phyloP scores from a whole-genome alignment of 2,329 filamentous ascomycete genomes.

The Apiospora sp. region DNA sequence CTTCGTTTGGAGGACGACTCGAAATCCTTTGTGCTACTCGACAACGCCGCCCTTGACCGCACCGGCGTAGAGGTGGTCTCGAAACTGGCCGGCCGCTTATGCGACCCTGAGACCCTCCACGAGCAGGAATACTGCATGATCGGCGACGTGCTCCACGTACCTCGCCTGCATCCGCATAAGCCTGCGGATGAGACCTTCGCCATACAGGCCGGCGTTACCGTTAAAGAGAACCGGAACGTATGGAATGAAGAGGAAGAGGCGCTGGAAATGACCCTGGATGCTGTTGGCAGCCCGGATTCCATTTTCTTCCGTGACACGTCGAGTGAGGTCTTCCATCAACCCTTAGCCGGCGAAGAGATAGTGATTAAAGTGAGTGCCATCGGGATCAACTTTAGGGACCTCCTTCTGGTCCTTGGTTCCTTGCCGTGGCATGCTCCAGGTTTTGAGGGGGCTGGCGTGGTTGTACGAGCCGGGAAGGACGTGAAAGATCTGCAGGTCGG shows the following conservation, averaged over 20 bases:
- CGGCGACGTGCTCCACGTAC: not conserved
- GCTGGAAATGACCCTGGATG: constrained; percentile 12
- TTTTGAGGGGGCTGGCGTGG: constrained; percentile 35
- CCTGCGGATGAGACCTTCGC: not conserved
- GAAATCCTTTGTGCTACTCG: not conserved
- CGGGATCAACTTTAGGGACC: constrained; percentile 33
- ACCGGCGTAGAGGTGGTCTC: not conserved
- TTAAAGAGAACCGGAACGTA: not conserved
- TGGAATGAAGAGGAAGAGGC: not conserved
- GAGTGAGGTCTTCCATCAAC: not conserved
- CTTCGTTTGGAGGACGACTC: not conserved
- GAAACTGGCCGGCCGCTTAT: not conserved
- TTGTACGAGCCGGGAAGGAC: constrained; percentile 31
- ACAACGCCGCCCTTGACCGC: not conserved
- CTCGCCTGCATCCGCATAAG: not conserved
- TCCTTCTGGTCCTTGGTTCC: constrained; percentile 30
- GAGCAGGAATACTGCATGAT: constrained; percentile 2
- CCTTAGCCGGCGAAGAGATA: constrained; percentile 33
- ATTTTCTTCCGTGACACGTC: constrained; percentile 4
- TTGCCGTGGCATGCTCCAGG: constrained; percentile 26
- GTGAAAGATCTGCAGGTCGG: constrained; percentile 31
- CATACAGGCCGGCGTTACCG: not conserved
- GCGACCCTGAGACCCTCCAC: too few species aligned
- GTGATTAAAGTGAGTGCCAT: constrained; percentile 35
- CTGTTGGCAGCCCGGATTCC: constrained; percentile 20